Evolutionary conservation across 2,329 filamentous ascomycete genomes (phyloP).

Genomic region (Aspergillus flavus): DNA sequence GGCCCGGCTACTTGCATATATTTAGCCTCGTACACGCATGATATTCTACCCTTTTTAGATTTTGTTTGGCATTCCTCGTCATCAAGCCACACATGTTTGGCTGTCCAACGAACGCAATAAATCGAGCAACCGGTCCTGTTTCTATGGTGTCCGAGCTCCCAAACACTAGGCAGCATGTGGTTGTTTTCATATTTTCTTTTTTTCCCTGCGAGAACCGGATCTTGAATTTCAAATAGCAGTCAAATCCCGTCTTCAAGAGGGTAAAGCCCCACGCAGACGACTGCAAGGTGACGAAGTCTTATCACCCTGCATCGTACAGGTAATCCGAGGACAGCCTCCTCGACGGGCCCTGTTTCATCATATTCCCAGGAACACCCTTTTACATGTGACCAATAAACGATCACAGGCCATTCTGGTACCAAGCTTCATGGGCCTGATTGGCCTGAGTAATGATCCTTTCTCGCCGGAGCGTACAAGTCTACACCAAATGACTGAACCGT

Average conservation of each 20-base stretch:
- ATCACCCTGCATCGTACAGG: conserved; percentile 13
- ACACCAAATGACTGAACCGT: conserved; percentile 18
- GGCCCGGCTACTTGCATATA: conserved; percentile 31
- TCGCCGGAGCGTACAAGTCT: conserved; percentile 4
- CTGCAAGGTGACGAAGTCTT: background rate
- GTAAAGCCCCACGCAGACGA: background rate
- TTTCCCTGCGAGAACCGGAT: background rate
- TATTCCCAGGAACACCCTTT: conserved; percentile 6
- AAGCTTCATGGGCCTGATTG: conserved; percentile 14
- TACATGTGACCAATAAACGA: conserved; percentile 18
- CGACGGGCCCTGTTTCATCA: conserved; percentile 19
- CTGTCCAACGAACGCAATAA: background rate
- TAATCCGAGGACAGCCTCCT: conserved; percentile 2
- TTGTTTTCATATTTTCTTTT: background rate
- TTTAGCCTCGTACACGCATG: conserved; percentile 9
- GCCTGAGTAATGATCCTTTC: conserved; percentile 2
- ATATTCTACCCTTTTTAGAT: background rate
- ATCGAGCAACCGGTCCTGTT: background rate
- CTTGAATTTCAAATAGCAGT: background rate
- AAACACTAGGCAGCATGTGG: background rate
- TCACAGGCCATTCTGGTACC: conserved; percentile 1
- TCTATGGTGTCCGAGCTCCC: background rate
- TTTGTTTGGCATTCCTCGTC: conserved; percentile 3
- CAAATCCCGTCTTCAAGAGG: background rate
- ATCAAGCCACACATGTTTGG: conserved; percentile 12